Base-by-base conservation (phyloP, 345 rosid species). In the Eucalyptus sp. region DNA sequence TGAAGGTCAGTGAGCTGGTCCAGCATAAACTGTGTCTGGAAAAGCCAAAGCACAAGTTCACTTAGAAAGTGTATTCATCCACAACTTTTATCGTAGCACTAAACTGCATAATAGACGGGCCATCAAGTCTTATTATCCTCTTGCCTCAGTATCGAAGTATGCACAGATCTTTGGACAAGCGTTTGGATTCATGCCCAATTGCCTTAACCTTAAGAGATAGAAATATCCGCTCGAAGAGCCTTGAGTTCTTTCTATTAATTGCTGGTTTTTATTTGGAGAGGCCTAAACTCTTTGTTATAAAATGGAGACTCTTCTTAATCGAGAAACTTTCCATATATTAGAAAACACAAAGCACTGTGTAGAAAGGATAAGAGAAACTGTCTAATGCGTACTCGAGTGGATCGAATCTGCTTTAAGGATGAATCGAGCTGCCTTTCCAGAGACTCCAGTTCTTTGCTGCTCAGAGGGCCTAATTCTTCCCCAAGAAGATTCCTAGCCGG, bases 371-470 rank as follows among this genome's bases (percentile, higher is more conserved):
- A 50, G 8, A 62, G 11, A 46, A 52, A 62, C 29, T 16, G 79
- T 46, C 20, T 43, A 46, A 50, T 83, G 29, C 31, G 29, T 96
- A 97, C 99, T 93, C 98, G 86, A 13, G 96, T 96, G 88, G 96
- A 97, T 92, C 98, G 91, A 89, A 96, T 97, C 92, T 95, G 99
- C 93, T 95, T 97, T 94, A 97, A 80, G 31, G 99, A 97, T 90
- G 95, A 91, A 92, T 97, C 99, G 31, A 97, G 98, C 92, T 97
- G 99, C 94, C 96, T 96, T 90, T 97, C 99, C 33, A 97, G 97
- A 13, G 98, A 93, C 92, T 97, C 99, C 86, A 97, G 97, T 88
- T 97, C 99, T 81, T 96, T 96, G 91, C 95, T 94, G 94, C 91
- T 95, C 80, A 97, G 90, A 92, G 98, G 99, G 22, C 96, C 99